A percentile compares a stretch with the other conserved stretches of the same genome.
Evolutionary conservation across 148 eudicot genomes (phyloP).

Genomic region (Rhododendron ovatum): DNA sequence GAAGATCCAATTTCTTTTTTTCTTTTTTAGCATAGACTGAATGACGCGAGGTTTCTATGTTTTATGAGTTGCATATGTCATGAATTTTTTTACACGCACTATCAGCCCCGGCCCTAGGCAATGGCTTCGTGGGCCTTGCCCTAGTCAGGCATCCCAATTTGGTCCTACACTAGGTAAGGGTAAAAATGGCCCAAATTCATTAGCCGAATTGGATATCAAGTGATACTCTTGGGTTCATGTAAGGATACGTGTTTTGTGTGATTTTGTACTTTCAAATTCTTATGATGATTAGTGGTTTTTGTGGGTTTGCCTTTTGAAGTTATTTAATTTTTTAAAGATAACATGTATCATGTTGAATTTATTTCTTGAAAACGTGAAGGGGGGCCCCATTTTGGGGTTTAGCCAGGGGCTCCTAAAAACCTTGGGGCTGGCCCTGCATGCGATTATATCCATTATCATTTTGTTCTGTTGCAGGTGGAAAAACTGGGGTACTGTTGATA

Average conservation of each 20-base stretch:
- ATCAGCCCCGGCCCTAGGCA: background rate
- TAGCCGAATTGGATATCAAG: background rate
- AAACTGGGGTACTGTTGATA: background rate
- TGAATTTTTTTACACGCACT: background rate
- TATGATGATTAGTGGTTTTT: background rate
- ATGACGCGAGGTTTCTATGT: background rate
- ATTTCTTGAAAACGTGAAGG: background rate
- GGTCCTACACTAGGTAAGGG: background rate
- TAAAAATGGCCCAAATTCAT: background rate
- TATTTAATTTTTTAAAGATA: background rate
- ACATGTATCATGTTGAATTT: background rate
- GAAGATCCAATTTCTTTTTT: background rate
- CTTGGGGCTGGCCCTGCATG: background rate
- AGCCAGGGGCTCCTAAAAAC: background rate
- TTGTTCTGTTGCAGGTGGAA: background rate
- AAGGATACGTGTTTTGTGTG: background rate
- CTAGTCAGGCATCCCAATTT: background rate
- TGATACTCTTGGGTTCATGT: background rate
- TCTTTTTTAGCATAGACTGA: background rate
- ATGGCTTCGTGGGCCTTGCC: background rate
- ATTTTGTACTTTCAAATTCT: background rate
- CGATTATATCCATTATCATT: background rate
- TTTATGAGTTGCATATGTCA: background rate
- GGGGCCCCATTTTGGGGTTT: background rate
- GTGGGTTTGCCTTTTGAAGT: background rate